Evolutionary conservation across 1,284 basidiomycete species (phyloP).

Genomic region (Ustilago shanxiensis): DNA sequence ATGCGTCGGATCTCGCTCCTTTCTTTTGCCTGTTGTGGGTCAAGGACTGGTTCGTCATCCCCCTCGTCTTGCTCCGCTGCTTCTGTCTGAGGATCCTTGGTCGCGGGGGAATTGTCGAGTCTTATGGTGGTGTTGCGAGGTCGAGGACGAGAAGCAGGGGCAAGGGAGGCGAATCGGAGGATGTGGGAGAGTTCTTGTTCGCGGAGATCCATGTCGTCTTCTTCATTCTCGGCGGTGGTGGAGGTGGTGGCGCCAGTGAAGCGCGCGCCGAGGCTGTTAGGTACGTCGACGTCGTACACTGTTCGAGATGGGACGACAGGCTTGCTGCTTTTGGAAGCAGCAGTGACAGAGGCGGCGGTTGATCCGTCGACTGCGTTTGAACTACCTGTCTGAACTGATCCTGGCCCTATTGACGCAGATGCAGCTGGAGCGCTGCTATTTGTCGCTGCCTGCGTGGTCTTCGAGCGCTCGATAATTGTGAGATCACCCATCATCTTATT

Average conservation of each 20-base stretch:
- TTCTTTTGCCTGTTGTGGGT: conserved; percentile 11
- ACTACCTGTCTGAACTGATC: not conserved
- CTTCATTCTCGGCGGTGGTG: not conserved
- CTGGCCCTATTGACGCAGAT: not conserved
- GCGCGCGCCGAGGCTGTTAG: conserved; percentile 28
- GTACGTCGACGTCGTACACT: conserved; percentile 33
- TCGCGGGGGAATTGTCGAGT: not conserved
- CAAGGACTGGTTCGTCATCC: conserved; percentile 8
- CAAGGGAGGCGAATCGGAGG: conserved; percentile 30
- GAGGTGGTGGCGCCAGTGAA: conserved; percentile 3
- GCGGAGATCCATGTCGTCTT: not conserved
- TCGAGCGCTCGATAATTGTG: conserved; percentile 26
- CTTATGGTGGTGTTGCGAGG: conserved; percentile 4
- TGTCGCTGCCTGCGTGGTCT: not conserved
- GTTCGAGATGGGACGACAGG: conserved; percentile 8
- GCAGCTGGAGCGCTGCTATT: not conserved
- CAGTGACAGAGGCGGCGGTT: not conserved
- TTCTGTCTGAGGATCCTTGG: not conserved
- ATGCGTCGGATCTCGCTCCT: conserved; percentile 11
- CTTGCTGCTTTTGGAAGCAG: not conserved
- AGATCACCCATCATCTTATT: conserved; percentile 19
- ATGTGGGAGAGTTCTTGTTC: conserved; percentile 26
- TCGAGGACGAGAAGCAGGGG: conserved; percentile 13
- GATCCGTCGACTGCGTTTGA: not conserved
- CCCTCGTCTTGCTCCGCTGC: not conserved